These are phyloP conservation scores for Dentipellis fragilis DNA, from an alignment of 768 basidiomycete species.

Conservation along the genomic window DNA sequence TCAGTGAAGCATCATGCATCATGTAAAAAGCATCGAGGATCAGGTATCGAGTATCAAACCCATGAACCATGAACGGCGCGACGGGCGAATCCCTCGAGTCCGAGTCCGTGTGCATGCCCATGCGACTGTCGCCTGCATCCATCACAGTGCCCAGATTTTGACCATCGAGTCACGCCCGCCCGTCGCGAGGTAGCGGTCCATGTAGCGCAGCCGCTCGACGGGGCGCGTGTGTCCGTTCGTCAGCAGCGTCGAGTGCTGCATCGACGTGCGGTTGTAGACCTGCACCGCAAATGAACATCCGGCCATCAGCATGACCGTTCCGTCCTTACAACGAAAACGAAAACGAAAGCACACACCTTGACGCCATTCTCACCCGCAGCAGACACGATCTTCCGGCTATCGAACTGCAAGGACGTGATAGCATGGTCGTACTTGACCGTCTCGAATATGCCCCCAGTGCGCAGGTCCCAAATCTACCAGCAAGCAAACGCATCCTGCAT, in stretches of 20 bases:
- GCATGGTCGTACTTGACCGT: constrained; percentile 86
- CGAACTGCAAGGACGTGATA: constrained; percentile 89
- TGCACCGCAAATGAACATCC: constrained; percentile 26
- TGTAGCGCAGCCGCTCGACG: constrained; percentile 82
- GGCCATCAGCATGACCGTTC: neutral
- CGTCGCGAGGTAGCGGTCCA: constrained; percentile 90
- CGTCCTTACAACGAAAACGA: constrained; percentile 1
- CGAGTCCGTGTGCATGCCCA: too few relatives aligned
- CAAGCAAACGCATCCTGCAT: neutral
- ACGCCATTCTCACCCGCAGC: constrained; percentile 90
- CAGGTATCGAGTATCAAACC: neutral
- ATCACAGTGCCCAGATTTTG: constrained; percentile 89
- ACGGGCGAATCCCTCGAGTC: too few relatives aligned
- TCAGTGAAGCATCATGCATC: neutral
- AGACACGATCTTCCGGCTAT: constrained; percentile 85
- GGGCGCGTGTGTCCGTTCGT: constrained; percentile 94
- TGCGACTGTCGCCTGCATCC: too few relatives aligned
- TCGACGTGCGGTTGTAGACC: constrained; percentile 93
- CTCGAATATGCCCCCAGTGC: constrained; percentile 81
- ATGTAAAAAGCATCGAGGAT: neutral
- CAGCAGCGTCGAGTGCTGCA: constrained; percentile 73
- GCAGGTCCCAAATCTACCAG: constrained; percentile 88
- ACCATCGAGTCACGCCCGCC: constrained; percentile 81
- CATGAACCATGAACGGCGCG: neutral
- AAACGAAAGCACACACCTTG: constrained; percentile 53